Percentiles rank a stretch among this genome's conserved stretches.
Evolutionary conservation across 2,329 filamentous ascomycete species (phyloP).

Genomic region (Aspergillus sp.): DNA sequence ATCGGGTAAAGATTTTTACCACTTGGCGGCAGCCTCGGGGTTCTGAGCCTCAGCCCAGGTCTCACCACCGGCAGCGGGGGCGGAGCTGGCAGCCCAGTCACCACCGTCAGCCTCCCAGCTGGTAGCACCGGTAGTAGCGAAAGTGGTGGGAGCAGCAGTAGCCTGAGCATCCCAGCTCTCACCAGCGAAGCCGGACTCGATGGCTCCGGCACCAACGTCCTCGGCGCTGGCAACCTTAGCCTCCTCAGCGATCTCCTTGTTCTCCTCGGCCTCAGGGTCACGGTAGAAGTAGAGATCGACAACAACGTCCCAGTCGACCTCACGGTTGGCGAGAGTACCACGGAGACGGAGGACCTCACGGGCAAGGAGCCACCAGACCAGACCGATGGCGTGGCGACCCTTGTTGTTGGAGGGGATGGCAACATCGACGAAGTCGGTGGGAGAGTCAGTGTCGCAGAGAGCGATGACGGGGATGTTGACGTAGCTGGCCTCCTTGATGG

Average conservation of each 20-base stretch:
- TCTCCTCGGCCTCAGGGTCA: constrained; percentile 98
- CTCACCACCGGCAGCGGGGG: constrained; percentile 36
- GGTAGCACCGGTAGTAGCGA: constrained; percentile 62
- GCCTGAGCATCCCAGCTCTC: constrained; percentile 82
- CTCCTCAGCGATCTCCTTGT: constrained; percentile 87
- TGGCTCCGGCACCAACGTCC: constrained; percentile 75
- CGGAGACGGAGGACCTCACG: constrained; percentile 99
- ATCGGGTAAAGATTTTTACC: constrained; percentile 35
- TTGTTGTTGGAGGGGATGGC: constrained; percentile 99
- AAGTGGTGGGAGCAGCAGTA: constrained; percentile 64
- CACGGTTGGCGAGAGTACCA: constrained; percentile 92
- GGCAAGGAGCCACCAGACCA: constrained; percentile 99
- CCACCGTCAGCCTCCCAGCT: constrained; percentile 61
- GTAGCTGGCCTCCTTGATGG: constrained; percentile 99
- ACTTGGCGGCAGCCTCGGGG: constrained; percentile 36
- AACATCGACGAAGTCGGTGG: constrained; percentile 99
- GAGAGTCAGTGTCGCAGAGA: constrained; percentile 98
- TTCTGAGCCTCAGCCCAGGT: constrained; percentile 43
- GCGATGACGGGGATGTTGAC: constrained; percentile 99
- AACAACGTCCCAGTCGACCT: constrained; percentile 98
- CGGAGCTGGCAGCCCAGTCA: constrained; percentile 54
- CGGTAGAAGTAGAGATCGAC: constrained; percentile 99
- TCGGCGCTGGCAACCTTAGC: constrained; percentile 79
- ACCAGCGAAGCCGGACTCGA: constrained; percentile 74
- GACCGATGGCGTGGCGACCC: constrained; percentile 97